Evolutionary conservation across 2,329 filamentous ascomycete species (phyloP).

Genomic region (Pyricularia pennisetigena): DNA sequence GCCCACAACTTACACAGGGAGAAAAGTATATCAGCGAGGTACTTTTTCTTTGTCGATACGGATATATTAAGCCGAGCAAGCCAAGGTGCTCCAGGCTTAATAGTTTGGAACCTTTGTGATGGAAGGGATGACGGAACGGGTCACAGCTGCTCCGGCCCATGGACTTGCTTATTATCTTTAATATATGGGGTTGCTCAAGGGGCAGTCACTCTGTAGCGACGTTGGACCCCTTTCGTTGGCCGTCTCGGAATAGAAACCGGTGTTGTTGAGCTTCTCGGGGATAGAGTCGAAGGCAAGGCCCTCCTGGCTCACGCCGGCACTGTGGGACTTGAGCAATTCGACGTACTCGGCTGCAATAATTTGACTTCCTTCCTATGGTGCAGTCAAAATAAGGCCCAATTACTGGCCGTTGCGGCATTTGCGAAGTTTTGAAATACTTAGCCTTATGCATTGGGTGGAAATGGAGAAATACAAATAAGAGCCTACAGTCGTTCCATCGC

Average conservation of each 20-base stretch:
- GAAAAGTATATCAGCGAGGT: too few species aligned
- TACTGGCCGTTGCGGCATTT: too few species aligned
- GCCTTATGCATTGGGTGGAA: too few species aligned
- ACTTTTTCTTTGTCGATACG: too few species aligned
- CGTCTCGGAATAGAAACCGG: neutral
- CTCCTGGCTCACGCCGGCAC: neutral
- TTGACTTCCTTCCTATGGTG: too few species aligned
- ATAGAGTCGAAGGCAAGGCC: neutral
- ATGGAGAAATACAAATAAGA: too few species aligned
- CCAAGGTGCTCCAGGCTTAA: constrained; percentile 1
- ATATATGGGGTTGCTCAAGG: neutral
- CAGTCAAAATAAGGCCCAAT: too few species aligned
- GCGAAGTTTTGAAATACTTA: too few species aligned
- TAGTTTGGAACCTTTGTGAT: neutral
- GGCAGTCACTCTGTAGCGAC: neutral
- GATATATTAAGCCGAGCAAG: constrained; percentile 1
- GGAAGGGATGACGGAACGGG: neutral
- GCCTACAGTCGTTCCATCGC: too few species aligned
- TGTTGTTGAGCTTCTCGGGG: neutral
- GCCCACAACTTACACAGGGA: too few species aligned
- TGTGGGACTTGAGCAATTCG: too few species aligned
- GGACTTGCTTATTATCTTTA: neutral
- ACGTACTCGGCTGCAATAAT: too few species aligned
- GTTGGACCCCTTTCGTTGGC: neutral
- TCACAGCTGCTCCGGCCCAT: neutral